A percentile compares a stretch with the other conserved stretches of the same genome.
Conservation (phyloP, 495 filamentous ascomycete genomes). For the Chlorociboria aeruginascens region DNA sequence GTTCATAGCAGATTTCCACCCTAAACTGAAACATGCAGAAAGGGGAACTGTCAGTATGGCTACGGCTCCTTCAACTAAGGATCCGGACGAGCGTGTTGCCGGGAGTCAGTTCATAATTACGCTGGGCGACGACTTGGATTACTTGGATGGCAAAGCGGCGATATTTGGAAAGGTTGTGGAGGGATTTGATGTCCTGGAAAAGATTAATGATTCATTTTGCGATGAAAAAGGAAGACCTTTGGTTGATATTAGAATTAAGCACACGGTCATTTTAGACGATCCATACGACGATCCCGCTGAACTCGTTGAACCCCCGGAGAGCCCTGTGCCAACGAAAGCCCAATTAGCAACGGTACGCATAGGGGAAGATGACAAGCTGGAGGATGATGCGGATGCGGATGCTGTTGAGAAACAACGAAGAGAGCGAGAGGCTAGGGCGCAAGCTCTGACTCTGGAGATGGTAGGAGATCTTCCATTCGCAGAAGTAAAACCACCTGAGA, state of each 20-base stretch:
- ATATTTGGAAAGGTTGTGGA: constrained; percentile 92
- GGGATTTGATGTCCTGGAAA: constrained; percentile 83
- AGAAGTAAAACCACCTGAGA: constrained; percentile 95
- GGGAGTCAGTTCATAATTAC: constrained; percentile 89
- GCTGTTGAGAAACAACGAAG: constrained; percentile 67
- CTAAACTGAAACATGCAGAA: constrained; percentile 74
- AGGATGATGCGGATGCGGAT: constrained; percentile 48
- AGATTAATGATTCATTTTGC: constrained; percentile 81
- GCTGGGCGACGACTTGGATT: constrained; percentile 74
- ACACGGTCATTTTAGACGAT: constrained; percentile 82
- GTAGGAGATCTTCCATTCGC: constrained; percentile 96
- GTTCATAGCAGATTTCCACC: constrained; percentile 73
- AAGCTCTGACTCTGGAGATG: constrained; percentile 93
- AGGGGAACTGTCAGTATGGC: constrained; percentile 92
- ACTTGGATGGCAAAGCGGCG: constrained; percentile 80
- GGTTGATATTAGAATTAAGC: constrained; percentile 83
- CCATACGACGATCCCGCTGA: constrained; percentile 71
- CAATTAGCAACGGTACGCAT: constrained; percentile 88
- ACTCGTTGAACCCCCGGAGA: constrained; percentile 61
- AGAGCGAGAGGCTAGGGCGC: constrained; percentile 85
- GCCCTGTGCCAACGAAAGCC: constrained; percentile 69
- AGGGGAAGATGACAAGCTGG: constrained; percentile 72
- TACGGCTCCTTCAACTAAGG: constrained; percentile 59
- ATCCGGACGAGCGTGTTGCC: constrained; percentile 70
- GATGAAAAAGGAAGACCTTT: constrained; percentile 76